Base-by-base conservation (phyloP, 257 asterid genomes). In the Nyctanthes arbortristis region DNA sequence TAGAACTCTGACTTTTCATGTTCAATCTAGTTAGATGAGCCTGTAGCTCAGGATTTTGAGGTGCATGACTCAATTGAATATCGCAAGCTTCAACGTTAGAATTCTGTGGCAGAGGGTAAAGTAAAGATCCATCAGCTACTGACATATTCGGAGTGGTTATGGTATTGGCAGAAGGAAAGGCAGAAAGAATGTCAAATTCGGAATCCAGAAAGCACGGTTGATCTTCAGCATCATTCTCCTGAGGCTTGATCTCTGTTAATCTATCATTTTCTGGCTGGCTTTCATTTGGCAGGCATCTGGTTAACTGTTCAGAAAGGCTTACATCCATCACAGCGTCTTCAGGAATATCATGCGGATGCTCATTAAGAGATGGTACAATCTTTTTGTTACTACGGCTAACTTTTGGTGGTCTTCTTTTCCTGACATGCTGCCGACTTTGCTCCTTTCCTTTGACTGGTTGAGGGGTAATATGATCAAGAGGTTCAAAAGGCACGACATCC, bases 161-260 rank as follows among this genome's bases (percentile, higher is more conserved):
- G 30, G 54, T 35, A 65, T 78, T 72, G 16, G 84, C 76, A 55
- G 89, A 76, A 66, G 78, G 85, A 66, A 65, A 52, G 22, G 84
- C 40, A 63, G 81, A 25, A 35, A 71, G 65, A 52, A 52, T 22
- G 58, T 52, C 30, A 52, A 5, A 52, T 7, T 22, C 58, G 22
- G 58, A 20, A 22, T 52, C 58, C 28, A 8, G 58, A 52, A 52
- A 52, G 30, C 58, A 18, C 12, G 28, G 58, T 52, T 52, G 58
- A 22, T 52, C 58, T 20, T 22, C 58, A 52, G 28, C 58, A 71
- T 29, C 52, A 16, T 72, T 39, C 47, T n/a, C 47, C n/a, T 13
- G 47, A 39, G 47, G 47, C 14, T n/a, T 39, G 1, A 39, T 39
- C 18, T 14, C 47, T 39, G 47, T 39, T 39, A 39, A 10, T 39